Conservation (phyloP, 2,329 filamentous ascomycete species). For the Niveomyces coronatus region DNA sequence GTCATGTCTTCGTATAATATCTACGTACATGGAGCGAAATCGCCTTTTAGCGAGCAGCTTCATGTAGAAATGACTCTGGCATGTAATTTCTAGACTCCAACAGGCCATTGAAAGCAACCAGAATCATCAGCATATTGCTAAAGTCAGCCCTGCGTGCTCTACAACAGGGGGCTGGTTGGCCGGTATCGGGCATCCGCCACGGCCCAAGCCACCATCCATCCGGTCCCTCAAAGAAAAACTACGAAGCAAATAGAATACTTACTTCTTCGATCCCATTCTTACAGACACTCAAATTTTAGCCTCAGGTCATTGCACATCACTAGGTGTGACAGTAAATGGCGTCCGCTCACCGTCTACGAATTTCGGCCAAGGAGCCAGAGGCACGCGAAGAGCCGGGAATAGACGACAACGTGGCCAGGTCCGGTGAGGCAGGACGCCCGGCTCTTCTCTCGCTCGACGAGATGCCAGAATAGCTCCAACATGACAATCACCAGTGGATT, state of each 20-base stretch:
- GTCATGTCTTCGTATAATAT: too few species aligned
- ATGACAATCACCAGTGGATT: conserved; percentile 13
- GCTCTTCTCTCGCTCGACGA: conserved; percentile 15
- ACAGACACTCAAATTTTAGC: conserved; percentile 8
- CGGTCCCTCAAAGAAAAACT: background rate
- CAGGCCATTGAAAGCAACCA: background rate
- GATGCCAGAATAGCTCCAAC: conserved; percentile 16
- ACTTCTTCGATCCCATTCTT: conserved; percentile 4
- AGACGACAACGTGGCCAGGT: conserved; percentile 9
- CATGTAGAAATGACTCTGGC: too few species aligned
- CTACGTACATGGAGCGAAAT: too few species aligned
- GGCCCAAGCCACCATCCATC: background rate
- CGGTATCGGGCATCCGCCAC: background rate
- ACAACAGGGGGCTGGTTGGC: too few species aligned
- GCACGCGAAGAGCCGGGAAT: conserved; percentile 11
- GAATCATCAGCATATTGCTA: background rate
- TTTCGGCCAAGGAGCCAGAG: conserved; percentile 10
- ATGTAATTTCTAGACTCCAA: too few species aligned
- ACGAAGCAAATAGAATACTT: background rate
- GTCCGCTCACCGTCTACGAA: conserved; percentile 11
- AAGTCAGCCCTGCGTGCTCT: too few species aligned
- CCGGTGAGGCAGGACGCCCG: conserved; percentile 11
- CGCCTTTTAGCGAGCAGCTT: too few species aligned
- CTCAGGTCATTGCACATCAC: conserved; percentile 8
- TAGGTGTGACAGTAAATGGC: conserved; percentile 10